Base-by-base conservation (phyloP, 1,139 yeast species). In the Sugiyamaella pinicola region DNA sequence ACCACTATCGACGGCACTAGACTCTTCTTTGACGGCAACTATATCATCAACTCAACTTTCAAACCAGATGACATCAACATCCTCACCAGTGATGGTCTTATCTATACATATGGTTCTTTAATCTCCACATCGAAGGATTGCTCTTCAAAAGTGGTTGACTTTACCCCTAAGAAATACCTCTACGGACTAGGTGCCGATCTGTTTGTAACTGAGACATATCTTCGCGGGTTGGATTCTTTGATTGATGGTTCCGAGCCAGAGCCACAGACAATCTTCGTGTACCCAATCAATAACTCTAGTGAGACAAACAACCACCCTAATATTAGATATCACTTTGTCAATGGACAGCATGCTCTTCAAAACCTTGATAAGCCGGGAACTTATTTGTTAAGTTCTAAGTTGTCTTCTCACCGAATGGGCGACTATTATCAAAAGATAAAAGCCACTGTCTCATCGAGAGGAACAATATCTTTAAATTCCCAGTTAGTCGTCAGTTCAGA, bases 141-240 rank as follows among this genome's bases (percentile, higher is more conserved):
- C 12, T 24, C 53, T 24, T 37, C 43, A 1, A 50, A 54, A 1
- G 47, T 63, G 2, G 49, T 74, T 6, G 68, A 70, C 0, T 81
- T 87, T 70, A 82, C 83, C n/a, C 86, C 91, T 0, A 77, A 85
- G 58, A 89, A 85, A 64, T 82, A 87, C 50, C 71, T 91, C 7
- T 77, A 80, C 61, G 96, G 96, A 0, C 69, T 90, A 54, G 83
- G 82, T 55, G 84, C 82, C 48, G 75, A 84, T 1, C 75, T 75
- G 28, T 84, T 88, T 66, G 95, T 87, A 2, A 77, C 79, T 19
- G 96, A 89, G 63, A 64, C 89, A 19, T 73, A 80, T 48, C 81
- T 87, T 57, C 78, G 93, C 56, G 76, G 79, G n/a, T 70, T 89
- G 21, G 70, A 74, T 2, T 58, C 75, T 39, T 70, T 87, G 49